Base-by-base conservation (phyloP, 1,139 yeast genomes). In the Debaryomyces robertsiae region DNA sequence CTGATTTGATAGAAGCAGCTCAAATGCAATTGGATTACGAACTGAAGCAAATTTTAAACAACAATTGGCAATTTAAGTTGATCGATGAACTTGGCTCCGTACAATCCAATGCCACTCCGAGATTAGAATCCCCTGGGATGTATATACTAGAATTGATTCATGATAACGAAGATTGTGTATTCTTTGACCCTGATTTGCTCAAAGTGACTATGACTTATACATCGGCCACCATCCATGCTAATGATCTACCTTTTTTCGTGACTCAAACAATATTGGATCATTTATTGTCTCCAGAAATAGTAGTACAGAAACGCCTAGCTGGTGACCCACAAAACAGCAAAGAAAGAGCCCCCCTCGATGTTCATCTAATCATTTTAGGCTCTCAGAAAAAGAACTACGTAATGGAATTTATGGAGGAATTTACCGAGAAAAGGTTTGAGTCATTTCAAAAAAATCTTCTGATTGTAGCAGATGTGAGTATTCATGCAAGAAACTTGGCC, bases 1-100 rank as follows among this genome's bases (percentile, higher is more conserved):
- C 81, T 0, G 83, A 79, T 50, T 54, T 77, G 27, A 61, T 61
- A 1, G 56, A 57, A 18, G 79, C 82, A 1, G 49, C 73, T 0
- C 72, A 69, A 38, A 43, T 63, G 2, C 82, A 78, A 50, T 42
- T 75, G 1, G 63, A 68, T 36, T 25, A 40, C 3, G 65, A 59
- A 41, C 38, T 57, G 28, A 24, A 13, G 7, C 31, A 37, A 11
- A 23, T 47, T 14, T 45, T 43, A n/a, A 48, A 49, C 3, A 36
- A 27, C 2, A 44, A 46, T 14, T 41, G 57, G 28, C 37, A 44
- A 4, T 32, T 63, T 10, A 39, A 45, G 19, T 32, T 64, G 14
- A 48, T 57, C 18, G 65, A 63, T 40, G 50, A 50, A 10, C 40
- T 27, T 24, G 15, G 9, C 15, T 14, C 18, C 10, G 29, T 7